Evolutionary conservation across 2,329 filamentous ascomycete genomes (phyloP), one percentile per base, ranked within the genome.

Genomic region (Lasiodiplodia hormozganensis): DNA sequence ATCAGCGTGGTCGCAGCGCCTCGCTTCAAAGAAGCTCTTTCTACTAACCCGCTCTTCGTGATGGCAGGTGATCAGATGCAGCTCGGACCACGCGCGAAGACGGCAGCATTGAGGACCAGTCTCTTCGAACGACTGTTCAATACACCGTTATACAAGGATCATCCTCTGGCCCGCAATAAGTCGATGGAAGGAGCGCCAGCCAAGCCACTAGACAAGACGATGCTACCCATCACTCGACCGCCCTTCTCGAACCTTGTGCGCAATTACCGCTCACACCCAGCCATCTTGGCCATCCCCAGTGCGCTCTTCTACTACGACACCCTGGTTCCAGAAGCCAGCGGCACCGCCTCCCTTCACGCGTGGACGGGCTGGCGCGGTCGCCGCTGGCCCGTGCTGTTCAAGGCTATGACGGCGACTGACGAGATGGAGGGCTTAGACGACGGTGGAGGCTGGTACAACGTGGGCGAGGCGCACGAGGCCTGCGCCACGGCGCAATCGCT

Each of bases 51-150:
- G 6, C 76, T 78, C 51, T 77, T 84, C 52, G 74, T 82, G n/a
- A 81, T 84, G 81, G 82, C 82, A 21, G 82, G 82, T 38, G 82
- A 84, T 71, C 77, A 83, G 53, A 76, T 81, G 60, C 82, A 84
- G 71, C 77, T 84, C 38, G 81, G 80, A 1, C 80, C 82, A 25
- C 75, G 77, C 62, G 79, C 78, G 14, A 76, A 77, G 52, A 81
- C 79, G 38, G 73, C 71, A 25, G 70, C 77, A 51, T 72, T 77
- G 14, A 71, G 70, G 18, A 74, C 82, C 56, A 82, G 80, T 4
- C 73, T 83, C 18, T 83, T 84, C 69, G 80, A 80, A 52, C 79
- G 82, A 21, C 75, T 84, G 1, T 79, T 79, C 62, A 67, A 73
- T 10, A 74, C 76, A n/a, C 70, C 77, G 12, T 57, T 82, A 2